phyloP scores from a whole-genome alignment of 169 alveolate species.

The Plasmodium coatneyi region DNA sequence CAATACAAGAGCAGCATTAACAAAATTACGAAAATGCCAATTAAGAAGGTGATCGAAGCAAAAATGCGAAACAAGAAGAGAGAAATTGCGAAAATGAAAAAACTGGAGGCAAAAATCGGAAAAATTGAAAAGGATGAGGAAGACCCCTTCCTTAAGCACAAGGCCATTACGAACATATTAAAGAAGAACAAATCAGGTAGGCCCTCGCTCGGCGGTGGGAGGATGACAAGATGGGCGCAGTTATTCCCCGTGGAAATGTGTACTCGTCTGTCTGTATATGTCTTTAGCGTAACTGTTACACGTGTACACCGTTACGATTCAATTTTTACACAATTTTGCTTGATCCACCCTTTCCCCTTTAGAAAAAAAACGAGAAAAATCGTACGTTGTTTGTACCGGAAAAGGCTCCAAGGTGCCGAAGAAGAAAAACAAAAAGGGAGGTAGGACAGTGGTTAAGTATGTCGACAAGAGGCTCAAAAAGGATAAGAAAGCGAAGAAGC shows the following conservation, averaged over 20 bases:
- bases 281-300: not conserved
- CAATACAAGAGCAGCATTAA: slow-evolving; percentile 94
- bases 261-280: not conserved
- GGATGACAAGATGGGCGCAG: not conserved
- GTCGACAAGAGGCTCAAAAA: slow-evolving; percentile 97
- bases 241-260: not conserved
- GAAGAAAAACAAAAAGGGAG: slow-evolving; percentile 86
- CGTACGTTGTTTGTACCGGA: slow-evolving; percentile 89
- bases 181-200: slow-evolving; percentile 88
- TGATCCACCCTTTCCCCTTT: not conserved
- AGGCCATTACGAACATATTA: slow-evolving; percentile 87
- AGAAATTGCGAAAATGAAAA: slow-evolving; percentile 92
- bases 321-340: not conserved
- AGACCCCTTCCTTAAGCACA: slow-evolving; percentile 90
- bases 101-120: slow-evolving; percentile 91
- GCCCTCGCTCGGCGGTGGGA: slow-evolving; percentile 65
- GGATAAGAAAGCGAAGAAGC: slow-evolving; percentile 91
- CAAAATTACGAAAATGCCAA: slow-evolving; percentile 95
- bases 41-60: slow-evolving; percentile 97
- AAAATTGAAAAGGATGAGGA: slow-evolving; percentile 92
- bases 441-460: slow-evolving; percentile 87
- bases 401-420: slow-evolving; percentile 85
- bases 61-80: slow-evolving; percentile 94
- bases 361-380: slow-evolving; percentile 79
- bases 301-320: not conserved